Evolutionary conservation across 176 grass and related monocot genomes (phyloP), one percentile per base, ranked within the genome.

Genomic region (Carex myosuroides): DNA sequence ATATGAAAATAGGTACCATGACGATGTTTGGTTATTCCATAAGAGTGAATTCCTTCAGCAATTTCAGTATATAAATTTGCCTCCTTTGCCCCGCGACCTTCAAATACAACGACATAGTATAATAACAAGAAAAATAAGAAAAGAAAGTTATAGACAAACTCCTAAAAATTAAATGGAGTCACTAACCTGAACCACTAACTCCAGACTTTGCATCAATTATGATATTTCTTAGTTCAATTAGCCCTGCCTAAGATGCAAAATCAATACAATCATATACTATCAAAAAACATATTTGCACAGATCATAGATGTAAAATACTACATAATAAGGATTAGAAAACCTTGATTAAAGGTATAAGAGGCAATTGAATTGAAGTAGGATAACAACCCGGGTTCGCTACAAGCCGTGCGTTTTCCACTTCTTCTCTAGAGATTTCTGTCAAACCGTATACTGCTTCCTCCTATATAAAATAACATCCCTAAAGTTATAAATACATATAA

Each of bases 151-250:
- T 76, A 76, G 22, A 13, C 21, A 17, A 32, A 2, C 72, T 55
- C 24, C 11, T 76, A 9, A 76, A 17, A 35, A 30, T 13, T 74
- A 14, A 33, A 61, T 50, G 54, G 57, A 64, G 79, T 30, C 79
- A 50, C 82, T 2, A 73, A 98, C 96, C 96, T 92, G 96, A 93
- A 84, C 96, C 93, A 73, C 88, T 99, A 50, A 95, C 96, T 55
- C 93, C 96, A 81, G 93, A 99, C 86, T 99, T 99, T 83, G 96
- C 84, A 99, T 95, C 96, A 84, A 99, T 92, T 73, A 95, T 99
- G 80, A 99, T 95, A 85, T 95, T 99, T 65, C 79, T 91, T 50
- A 89, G 8, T 64, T 93, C 94, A 83, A 99, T 91, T 58, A 95
- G 76, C 78, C 90, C 89, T 79, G 65, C 91, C 96, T 99, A 82